Evolutionary conservation across 257 asterid species (phyloP), one percentile per base, ranked within the genome.

Genomic region (Linderniella brevidens): DNA sequence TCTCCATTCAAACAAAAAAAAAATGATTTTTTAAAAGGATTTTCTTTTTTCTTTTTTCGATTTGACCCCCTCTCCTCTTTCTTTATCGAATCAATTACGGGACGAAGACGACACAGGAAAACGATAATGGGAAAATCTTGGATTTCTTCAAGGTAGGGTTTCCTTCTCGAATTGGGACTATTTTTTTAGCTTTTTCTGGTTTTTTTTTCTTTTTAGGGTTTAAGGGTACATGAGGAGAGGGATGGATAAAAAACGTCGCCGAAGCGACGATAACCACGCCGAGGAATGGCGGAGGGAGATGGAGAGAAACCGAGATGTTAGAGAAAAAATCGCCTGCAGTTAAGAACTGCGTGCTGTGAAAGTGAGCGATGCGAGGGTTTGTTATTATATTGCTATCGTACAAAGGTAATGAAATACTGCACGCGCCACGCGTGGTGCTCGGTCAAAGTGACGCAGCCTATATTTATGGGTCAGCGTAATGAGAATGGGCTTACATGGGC

Each of bases 161-260:
- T 25, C 32, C 32, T 25, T 25, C 32, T 25, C 32, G 32, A 25
- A 25, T 25, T 6, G 32, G 32, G 32, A 6, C 32, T 18, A 48
- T 19, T 48, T 25, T 48, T 19, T 25, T 2, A 25, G 32, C 3
- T 2, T 25, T 6, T 48, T 48, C 19, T 17, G 2, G 10, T 48
- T 20, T 48, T 48, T 48, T 48, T 25, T 11, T 25, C 12, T 48
- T 48, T 48, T 48, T 19, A 37, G n/a, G 38, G 39, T 48, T 19
- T 48, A 19, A 8, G 9, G 19, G 6, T 19, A 48, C 25, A 37
- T 19, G 52, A 48, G 52, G 52, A 48, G 52, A 48, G 52, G 52
- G 52, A 48, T n/a, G 52, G 52, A n/a, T 48, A 48, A 11, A 11
- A 25, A 48, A 11, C 52, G 13, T 37, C 52, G 52, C 52, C 52